phyloP scores from a whole-genome alignment of 2,329 filamentous ascomycete genomes.

The Phaeosphaeria sp. region DNA sequence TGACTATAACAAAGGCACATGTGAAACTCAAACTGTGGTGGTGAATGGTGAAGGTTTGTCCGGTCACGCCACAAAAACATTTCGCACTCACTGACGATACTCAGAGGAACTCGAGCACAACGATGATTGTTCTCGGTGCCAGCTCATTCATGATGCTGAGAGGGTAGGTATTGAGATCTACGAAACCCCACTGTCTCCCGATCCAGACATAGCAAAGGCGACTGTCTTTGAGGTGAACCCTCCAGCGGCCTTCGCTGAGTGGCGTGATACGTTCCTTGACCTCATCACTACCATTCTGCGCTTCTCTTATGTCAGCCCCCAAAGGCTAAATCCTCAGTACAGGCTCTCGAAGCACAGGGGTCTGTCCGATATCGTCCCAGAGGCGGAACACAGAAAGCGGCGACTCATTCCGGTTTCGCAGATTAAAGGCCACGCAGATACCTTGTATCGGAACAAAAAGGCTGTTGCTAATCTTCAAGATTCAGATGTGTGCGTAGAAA shows the following conservation, averaged over 20 bases:
- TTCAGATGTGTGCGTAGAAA: conserved; percentile 54
- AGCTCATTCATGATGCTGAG: conserved; percentile 36
- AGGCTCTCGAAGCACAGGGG: conserved; percentile 20
- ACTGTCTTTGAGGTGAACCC: conserved; percentile 61
- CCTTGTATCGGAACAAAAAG: conserved; percentile 45
- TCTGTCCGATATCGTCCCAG: conserved; percentile 7
- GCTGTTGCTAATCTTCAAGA: conserved; percentile 33
- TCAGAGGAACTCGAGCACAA: conserved; percentile 6
- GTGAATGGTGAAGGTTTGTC: too few relatives aligned
- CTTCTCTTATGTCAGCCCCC: not conserved
- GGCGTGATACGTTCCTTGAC: conserved; percentile 58
- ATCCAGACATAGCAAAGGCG: conserved; percentile 46
- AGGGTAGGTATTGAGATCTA: conserved; percentile 55
- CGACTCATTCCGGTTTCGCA: conserved; percentile 47
- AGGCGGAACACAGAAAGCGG: conserved; percentile 4
- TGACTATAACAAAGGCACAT: conserved; percentile 9
- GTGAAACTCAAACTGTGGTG: conserved; percentile 10
- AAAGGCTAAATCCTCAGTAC: not conserved
- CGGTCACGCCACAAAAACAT: too few relatives aligned
- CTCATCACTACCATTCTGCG: conserved; percentile 52
- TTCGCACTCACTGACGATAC: too few relatives aligned
- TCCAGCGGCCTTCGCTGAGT: conserved; percentile 52
- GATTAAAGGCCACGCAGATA: conserved; percentile 42
- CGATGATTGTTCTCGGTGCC: conserved; percentile 41
- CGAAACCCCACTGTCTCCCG: conserved; percentile 63